Evolutionary conservation across 2,329 filamentous ascomycete genomes (phyloP), one percentile per base, ranked within the genome.

Genomic region (Fusarium penzigii): DNA sequence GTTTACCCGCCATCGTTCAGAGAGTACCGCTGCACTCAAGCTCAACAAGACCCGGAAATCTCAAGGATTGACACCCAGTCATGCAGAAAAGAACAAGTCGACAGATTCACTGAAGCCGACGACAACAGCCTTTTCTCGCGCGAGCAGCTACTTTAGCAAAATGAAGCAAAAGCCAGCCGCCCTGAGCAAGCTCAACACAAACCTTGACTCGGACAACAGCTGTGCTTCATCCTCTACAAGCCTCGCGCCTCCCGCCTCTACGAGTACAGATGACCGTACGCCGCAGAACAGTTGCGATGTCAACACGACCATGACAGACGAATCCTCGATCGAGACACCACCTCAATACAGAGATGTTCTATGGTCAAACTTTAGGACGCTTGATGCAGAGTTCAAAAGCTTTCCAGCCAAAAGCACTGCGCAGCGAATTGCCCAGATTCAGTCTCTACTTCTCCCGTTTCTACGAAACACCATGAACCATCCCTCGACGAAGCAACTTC

Each of bases 401-500:
- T 95, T 96, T 63, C 81, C 86, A 56, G 78, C 83, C 52, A 95
- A 92, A 70, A 84, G 86, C 34, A 88, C 76, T 9, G 77, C 86
- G 1, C 77, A 92, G 60, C 92, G 91, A 66, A 88, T 90, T 57
- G 86, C 85, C 57, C 81, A 92, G 42, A 81, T 96, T 51, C 86
- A 91, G 36, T 80, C 79, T 8, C 79, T 82, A 1, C 78, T 96
- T 5, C 72, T 96, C 16, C 89, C 91, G 0, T 96, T 96, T 63
- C 74, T 97, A 41, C 81, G 84, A 51, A 85, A 82, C 46, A 86
- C 92, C 62, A 81, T 82, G 53, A 75, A 81, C 34, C 87, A 93
- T 64, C 74, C 83, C 2, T 90, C 89, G 9, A 87, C 84, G 62
- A 74, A 72, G 53, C 68, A 68, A 14, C 76, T 96, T 42, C 77